Evolutionary conservation across 129 eudicot species (phyloP).

Genomic region (sunflower (Helianthus annuus)): DNA sequence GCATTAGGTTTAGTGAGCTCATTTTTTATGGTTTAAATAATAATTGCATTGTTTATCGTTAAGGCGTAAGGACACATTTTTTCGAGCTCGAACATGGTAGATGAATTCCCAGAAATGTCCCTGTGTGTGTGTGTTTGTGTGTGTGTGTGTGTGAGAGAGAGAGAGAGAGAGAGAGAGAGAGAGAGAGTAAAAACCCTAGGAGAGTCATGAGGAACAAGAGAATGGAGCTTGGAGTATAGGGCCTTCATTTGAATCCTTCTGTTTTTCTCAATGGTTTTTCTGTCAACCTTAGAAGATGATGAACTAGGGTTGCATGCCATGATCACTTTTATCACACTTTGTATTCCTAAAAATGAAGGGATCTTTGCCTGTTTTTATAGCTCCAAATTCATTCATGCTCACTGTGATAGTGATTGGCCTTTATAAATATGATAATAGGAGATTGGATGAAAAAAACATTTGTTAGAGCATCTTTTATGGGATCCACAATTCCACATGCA

Average conservation of each 20-base stretch:
- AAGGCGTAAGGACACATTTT: too few relatives aligned
- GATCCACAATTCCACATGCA: slow-evolving; percentile 35
- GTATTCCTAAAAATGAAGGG: background rate
- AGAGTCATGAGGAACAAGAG: slow-evolving; percentile 56
- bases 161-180: background rate
- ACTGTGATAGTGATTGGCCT: slow-evolving; percentile 3
- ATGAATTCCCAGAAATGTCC: too few relatives aligned
- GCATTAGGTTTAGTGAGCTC: too few relatives aligned
- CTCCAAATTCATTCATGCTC: background rate
- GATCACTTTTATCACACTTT: too few relatives aligned
- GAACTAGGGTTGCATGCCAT: too few relatives aligned
- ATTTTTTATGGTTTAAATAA: too few relatives aligned
- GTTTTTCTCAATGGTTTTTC: slow-evolving; percentile 74
- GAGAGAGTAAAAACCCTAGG: slow-evolving; percentile 46
- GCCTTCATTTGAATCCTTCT: slow-evolving; percentile 76
- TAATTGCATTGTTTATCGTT: too few relatives aligned
- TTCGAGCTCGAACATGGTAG: too few relatives aligned
- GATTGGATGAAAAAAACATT: background rate
- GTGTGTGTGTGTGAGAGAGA: background rate
- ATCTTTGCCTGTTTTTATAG: background rate
- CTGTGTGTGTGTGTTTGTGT: too few relatives aligned
- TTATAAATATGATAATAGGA: too few relatives aligned
- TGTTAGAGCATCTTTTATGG: slow-evolving; percentile 26
- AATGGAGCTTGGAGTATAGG: slow-evolving; percentile 61
- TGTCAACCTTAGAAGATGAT: slow-evolving; percentile 45